Percentiles rank a stretch among this genome's conserved stretches.
Evolutionary conservation across 2,329 filamentous ascomycete species (phyloP).

Genomic region (Fusarium sp.): DNA sequence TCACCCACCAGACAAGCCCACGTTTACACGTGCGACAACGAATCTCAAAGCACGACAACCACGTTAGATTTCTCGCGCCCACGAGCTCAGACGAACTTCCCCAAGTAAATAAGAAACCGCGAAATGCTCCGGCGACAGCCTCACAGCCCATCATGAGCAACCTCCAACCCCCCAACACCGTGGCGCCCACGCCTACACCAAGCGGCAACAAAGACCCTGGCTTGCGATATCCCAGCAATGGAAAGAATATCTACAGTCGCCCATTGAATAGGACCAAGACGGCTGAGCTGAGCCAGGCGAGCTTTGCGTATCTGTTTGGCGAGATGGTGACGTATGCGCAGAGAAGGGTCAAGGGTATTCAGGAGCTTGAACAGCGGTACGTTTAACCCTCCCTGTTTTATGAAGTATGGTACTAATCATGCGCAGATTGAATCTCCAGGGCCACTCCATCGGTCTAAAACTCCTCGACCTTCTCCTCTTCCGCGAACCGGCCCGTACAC

Average conservation of each 20-base stretch:
- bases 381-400: slow-evolving; percentile 25
- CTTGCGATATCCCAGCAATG: slow-evolving; percentile 89
- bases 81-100: not conserved
- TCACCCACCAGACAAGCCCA: slow-evolving; percentile 30
- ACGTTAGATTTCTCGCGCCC: not conserved
- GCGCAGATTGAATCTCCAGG: slow-evolving; percentile 84
- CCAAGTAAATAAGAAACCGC: not conserved
- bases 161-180: slow-evolving; percentile 56
- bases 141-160: slow-evolving; percentile 60
- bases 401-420: not conserved
- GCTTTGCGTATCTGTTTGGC: slow-evolving; percentile 95
- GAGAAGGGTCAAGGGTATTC: slow-evolving; percentile 87
- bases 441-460: slow-evolving; percentile 92
- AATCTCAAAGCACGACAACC: slow-evolving; percentile 8
- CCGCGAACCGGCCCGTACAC: slow-evolving; percentile 77
- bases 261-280: slow-evolving; percentile 91
- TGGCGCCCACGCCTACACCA: slow-evolving; percentile 53
- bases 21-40: slow-evolving; percentile 39
- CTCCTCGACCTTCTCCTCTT: slow-evolving; percentile 95
- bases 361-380: slow-evolving; percentile 91
- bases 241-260: slow-evolving; percentile 98
- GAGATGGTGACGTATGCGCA: slow-evolving; percentile 98
- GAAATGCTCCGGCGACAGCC: slow-evolving; percentile 39
- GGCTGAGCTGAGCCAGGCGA: slow-evolving; percentile 89
- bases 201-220: slow-evolving; percentile 64